Evolutionary conservation across 352 stramenopile species (phyloP), one percentile per base, ranked within the genome.

Genomic region (Phytophthora nicotianae): DNA sequence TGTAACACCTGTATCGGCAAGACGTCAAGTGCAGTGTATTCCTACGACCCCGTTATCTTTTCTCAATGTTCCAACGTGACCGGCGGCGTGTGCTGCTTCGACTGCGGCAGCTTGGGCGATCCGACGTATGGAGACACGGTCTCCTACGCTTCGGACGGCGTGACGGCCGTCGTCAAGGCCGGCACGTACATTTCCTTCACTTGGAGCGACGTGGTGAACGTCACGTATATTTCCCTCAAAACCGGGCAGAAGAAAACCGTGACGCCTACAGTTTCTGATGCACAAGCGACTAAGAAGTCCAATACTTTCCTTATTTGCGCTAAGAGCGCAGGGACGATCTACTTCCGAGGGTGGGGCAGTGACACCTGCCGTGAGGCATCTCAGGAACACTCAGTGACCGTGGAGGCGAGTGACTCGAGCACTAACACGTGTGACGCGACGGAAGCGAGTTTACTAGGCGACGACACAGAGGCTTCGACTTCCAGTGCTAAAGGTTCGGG

Each of bases 1-100:
- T 90, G 81, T 58, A 76, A 62, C 35, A 83, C 57, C 6, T 90
- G 81, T 53, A 90, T 90, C 64, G 81, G 79, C 47, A 89, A 90
- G 63, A 76, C 78, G 20, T 70, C 82, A 26, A 57, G 66, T 56
- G 37, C 68, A 4, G 54, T 67, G 46, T 91, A 88, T 73, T 75
- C 72, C 26, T 91, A 91, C 71, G 83, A 91, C 65, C 80, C 83
- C 24, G 43, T 88, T 2, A 62, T 91, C 37, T 81, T 81, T 70
- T 51, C 41, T 8, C 68, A 91, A 55, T 91, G 83, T 55, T 61
- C 71, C 16, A 74, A 67, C 26, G 72, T 77, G 1, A 77, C 68
- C 5, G 62, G 69, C 24, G 80, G 83, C 21, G 73, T 91, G 42
- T 91, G 83, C 67, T 91, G 83, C 75, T 91, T 85, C 62, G 73